Percentiles rank a stretch among this genome's conserved stretches.
These are phyloP conservation scores for Ceratocystis destructans DNA, from an alignment of 2,329 filamentous ascomycete genomes.

Conservation along the genomic window DNA sequence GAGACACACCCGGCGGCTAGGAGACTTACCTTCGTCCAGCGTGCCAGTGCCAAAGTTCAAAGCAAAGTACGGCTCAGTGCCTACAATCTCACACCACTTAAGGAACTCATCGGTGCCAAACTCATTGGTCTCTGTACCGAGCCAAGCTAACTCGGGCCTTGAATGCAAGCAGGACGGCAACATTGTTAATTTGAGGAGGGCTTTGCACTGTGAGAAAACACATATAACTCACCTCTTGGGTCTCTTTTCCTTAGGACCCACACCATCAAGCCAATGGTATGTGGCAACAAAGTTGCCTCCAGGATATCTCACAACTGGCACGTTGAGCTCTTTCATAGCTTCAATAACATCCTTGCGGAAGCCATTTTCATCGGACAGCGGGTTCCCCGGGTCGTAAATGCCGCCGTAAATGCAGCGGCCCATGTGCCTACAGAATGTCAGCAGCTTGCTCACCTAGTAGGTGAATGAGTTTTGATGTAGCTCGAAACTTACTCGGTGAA, in stretches of 20 bases:
- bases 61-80: conserved; percentile 64
- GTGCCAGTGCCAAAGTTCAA: conserved; percentile 71
- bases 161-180: neutral
- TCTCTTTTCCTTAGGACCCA: conserved; percentile 58
- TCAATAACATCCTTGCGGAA: conserved; percentile 68
- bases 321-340: conserved; percentile 57
- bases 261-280: conserved; percentile 73
- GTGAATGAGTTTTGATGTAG: neutral
- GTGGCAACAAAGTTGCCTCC: conserved; percentile 77
- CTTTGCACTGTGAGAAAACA: neutral
- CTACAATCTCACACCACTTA: conserved; percentile 60
- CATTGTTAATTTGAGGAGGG: neutral
- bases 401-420: conserved; percentile 79
- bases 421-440: conserved; percentile 51
- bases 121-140: conserved; percentile 60
- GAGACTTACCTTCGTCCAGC: conserved; percentile 26
- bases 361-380: conserved; percentile 58
- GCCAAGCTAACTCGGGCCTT: conserved; percentile 65
- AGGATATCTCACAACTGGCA: conserved; percentile 67
- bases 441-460: neutral
- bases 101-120: conserved; percentile 83
- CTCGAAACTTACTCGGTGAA: conserved; percentile 57
- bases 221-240: conserved; percentile 31
- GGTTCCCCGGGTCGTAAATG: conserved; percentile 64
- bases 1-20: neutral